Conservation (phyloP, 2,329 filamentous ascomycete species). For the Pseudocercospora cruenta region DNA sequence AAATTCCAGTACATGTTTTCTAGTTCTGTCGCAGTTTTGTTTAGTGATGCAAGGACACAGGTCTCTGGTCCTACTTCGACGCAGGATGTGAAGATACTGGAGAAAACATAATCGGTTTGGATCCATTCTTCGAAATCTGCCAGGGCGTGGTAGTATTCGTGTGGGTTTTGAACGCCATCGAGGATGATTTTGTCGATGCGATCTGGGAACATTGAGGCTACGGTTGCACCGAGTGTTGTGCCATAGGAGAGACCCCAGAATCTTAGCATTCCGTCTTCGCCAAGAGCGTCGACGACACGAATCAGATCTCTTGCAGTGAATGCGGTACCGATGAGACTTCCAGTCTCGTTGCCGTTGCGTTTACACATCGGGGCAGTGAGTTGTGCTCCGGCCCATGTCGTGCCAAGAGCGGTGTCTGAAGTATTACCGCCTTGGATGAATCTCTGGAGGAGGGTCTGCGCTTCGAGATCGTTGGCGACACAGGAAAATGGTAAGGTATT, state of each 20-base stretch:
- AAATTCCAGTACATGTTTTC: conserved; percentile 5
- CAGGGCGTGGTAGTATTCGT: background rate
- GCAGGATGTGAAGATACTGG: background rate
- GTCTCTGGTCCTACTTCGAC: background rate
- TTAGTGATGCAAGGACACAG: background rate
- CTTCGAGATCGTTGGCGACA: conserved; percentile 5
- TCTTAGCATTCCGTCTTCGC: conserved; percentile 46
- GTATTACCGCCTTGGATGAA: conserved; percentile 7
- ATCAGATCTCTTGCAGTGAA: conserved; percentile 53
- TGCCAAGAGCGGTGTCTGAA: conserved; percentile 21
- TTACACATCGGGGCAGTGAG: conserved; percentile 18
- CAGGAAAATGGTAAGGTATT: conserved; percentile 28
- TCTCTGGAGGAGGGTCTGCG: background rate
- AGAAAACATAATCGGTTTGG: background rate
- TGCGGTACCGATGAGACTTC: conserved; percentile 47
- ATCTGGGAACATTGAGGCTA: conserved; percentile 44
- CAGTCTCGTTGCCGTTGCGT: conserved; percentile 35
- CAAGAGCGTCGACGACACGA: conserved; percentile 49
- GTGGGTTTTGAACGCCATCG: conserved; percentile 41
- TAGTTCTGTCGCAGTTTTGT: conserved; percentile 2
- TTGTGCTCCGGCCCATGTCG: conserved; percentile 19
- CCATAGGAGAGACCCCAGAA: conserved; percentile 54
- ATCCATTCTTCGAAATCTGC: background rate
- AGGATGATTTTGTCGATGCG: conserved; percentile 42
- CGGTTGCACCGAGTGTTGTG: conserved; percentile 44